phyloP scores from a whole-genome alignment of 306 rosid species.

The Spatholobus suberectus region DNA sequence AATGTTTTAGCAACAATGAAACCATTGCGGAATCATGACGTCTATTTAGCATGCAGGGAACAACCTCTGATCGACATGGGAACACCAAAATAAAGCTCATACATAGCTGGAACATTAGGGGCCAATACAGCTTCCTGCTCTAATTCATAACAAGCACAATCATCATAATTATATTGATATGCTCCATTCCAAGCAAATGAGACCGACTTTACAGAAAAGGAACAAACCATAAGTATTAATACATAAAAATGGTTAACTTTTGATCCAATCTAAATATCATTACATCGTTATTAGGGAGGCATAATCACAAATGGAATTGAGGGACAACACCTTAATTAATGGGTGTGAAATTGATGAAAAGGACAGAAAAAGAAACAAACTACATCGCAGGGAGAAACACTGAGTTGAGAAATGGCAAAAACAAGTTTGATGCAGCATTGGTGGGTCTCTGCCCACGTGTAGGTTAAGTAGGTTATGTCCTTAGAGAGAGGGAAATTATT shows the following conservation, averaged over 20 bases:
- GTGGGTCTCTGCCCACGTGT: constrained; percentile 73
- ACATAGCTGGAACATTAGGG: constrained; percentile 82
- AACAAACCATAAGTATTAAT: no score
- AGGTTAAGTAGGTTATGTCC: no score
- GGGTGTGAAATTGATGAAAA: neutral
- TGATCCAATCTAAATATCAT: no score
- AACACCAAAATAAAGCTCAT: constrained; percentile 85
- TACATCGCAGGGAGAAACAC: constrained; percentile 64
- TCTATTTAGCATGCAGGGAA: constrained; percentile 73
- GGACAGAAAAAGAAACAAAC: constrained; percentile 40
- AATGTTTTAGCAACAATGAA: constrained; percentile 61
- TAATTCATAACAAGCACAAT: neutral
- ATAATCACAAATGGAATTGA: no score
- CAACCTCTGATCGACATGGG: constrained; percentile 93
- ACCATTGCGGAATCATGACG: constrained; percentile 75
- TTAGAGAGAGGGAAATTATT: no score
- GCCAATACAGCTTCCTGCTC: constrained; percentile 83
- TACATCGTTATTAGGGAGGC: no score
- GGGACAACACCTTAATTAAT: no score
- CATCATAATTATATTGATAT: no score
- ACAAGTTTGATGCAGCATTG: constrained; percentile 81
- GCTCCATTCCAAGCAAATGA: no score
- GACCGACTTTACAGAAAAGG: no score
- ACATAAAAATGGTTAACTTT: no score
- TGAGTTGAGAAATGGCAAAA: constrained; percentile 58